A percentile compares a stretch with the other conserved stretches of the same genome.
Evolutionary conservation across 2,329 filamentous ascomycete genomes (phyloP).

Genomic region (Ophiostoma ips): DNA sequence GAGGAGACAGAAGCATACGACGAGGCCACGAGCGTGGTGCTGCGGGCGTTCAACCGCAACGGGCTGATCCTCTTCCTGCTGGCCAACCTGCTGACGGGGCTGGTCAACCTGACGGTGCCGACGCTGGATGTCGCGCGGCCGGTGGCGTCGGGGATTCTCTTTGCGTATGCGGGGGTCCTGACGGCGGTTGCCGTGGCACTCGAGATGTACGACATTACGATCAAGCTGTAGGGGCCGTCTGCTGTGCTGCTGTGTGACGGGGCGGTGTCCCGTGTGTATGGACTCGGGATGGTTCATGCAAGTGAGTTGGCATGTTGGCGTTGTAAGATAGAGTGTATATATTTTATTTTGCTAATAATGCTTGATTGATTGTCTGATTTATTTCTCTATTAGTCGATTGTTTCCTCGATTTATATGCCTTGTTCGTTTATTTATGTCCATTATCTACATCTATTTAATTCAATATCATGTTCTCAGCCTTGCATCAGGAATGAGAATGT

Average conservation of each 20-base stretch:
- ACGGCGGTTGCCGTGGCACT: conserved; percentile 54
- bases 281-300: background rate
- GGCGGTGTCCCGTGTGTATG: background rate
- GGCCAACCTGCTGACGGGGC: conserved; percentile 78
- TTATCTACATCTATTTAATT: too few species aligned
- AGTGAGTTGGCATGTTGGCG: too few species aligned
- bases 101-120: conserved; percentile 75
- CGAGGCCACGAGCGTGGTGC: conserved; percentile 63
- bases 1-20: conserved; percentile 51
- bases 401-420: too few species aligned
- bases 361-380: too few species aligned
- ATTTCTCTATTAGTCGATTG: too few species aligned
- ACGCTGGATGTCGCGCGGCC: conserved; percentile 59
- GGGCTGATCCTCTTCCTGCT: conserved; percentile 73
- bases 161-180: conserved; percentile 55
- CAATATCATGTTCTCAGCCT: too few species aligned
- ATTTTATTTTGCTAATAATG: too few species aligned
- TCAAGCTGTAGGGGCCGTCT: conserved; percentile 49
- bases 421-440: too few species aligned
- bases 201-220: conserved; percentile 51
- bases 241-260: background rate
- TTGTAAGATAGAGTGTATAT: too few species aligned
- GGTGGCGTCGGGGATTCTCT: conserved; percentile 58
- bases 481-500: too few species aligned
- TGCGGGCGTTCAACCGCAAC: conserved; percentile 78